Percentiles rank a stretch among this genome's conserved stretches.
These are phyloP conservation scores for Dendrobium nobile DNA, from an alignment of 106 monocot species.

Conservation along the genomic window DNA sequence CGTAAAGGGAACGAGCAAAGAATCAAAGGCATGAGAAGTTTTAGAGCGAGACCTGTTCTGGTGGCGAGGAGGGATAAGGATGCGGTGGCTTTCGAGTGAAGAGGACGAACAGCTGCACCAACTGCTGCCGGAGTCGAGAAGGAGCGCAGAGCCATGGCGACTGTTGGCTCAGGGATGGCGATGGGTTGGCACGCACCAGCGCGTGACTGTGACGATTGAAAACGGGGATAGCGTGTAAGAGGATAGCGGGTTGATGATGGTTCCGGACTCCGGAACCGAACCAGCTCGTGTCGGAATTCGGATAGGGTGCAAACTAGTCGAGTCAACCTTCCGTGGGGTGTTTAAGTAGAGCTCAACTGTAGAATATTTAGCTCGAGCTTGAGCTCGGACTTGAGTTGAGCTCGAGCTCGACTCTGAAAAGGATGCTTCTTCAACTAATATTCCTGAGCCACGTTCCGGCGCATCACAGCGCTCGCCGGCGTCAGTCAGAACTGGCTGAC, in stretches of 20 bases:
- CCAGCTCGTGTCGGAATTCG: too few relatives aligned
- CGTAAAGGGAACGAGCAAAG: not conserved
- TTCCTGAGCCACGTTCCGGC: too few relatives aligned
- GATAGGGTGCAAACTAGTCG: too few relatives aligned
- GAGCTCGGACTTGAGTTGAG: too few relatives aligned
- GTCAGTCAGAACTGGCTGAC: too few relatives aligned
- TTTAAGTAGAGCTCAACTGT: too few relatives aligned
- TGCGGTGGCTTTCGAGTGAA: not conserved
- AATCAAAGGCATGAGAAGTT: not conserved
- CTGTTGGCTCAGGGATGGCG: not conserved
- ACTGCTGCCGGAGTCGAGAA: not conserved
- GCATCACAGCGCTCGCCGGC: too few relatives aligned
- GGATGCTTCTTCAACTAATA: too few relatives aligned
- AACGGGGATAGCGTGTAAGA: not conserved
- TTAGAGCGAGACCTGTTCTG: conserved; percentile 4
- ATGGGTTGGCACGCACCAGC: not conserved
- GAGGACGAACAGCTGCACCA: not conserved
- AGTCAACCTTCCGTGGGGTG: too few relatives aligned
- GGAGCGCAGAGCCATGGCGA: conserved; percentile 3
- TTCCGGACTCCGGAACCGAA: not conserved
- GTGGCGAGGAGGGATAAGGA: not conserved
- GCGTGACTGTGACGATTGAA: too few relatives aligned
- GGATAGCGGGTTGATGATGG: not conserved
- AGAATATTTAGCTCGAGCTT: too few relatives aligned
- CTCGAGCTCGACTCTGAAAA: too few relatives aligned